These are phyloP conservation scores for Apiospora saccharicola DNA, from an alignment of 2,329 filamentous ascomycete species.

Conservation along the genomic window DNA sequence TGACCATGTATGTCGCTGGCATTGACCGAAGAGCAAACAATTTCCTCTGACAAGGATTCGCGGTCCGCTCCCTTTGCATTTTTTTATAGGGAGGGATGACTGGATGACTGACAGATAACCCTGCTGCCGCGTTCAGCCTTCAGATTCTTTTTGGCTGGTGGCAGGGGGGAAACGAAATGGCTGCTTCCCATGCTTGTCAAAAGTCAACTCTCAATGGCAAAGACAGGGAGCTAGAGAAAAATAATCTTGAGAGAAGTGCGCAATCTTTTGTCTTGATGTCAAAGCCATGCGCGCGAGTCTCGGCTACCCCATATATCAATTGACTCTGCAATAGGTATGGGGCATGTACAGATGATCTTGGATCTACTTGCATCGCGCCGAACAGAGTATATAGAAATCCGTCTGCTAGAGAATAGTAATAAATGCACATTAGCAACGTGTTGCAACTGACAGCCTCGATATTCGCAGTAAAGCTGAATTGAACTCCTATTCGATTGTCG, in stretches of 20 bases:
- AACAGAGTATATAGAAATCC: not conserved
- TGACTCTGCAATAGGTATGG: not conserved
- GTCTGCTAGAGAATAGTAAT: not conserved
- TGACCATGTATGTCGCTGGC: constrained; percentile 1
- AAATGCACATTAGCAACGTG: not conserved
- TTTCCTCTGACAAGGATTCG: constrained; percentile 15
- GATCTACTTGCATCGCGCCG: not conserved
- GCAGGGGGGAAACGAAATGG: not conserved
- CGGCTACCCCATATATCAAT: not conserved
- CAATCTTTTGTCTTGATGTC: constrained; percentile 8
- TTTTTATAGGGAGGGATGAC: not conserved
- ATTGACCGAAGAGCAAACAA: constrained; percentile 20
- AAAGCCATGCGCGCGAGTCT: not conserved
- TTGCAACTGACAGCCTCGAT: not conserved
- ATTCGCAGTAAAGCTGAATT: not conserved
- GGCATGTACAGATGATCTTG: not conserved
- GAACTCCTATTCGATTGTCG: not conserved
- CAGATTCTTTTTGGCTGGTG: not conserved
- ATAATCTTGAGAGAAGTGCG: not conserved
- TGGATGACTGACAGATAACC: not conserved
- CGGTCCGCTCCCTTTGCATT: constrained; percentile 3
- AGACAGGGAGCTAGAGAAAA: not conserved
- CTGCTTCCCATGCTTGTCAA: not conserved
- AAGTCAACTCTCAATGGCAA: constrained; percentile 5
- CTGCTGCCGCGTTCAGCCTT: constrained; percentile 7